phyloP scores from a whole-genome alignment of 2,329 filamentous ascomycete genomes.

The Beauveria pseudobassiana region DNA sequence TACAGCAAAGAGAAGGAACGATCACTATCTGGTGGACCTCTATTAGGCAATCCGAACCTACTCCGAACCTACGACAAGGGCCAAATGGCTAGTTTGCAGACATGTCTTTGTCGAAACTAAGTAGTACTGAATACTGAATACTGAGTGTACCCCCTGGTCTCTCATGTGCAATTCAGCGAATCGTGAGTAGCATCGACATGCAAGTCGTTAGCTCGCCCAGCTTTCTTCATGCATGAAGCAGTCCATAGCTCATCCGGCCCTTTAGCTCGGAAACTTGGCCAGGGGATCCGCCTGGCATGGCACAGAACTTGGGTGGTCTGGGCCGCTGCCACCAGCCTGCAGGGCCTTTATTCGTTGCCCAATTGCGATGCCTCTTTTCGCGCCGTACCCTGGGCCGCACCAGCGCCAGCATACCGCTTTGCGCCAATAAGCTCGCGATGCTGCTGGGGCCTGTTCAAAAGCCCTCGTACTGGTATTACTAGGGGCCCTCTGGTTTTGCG shows the following conservation, averaged over 20 bases:
- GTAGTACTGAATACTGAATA: too few relatives aligned
- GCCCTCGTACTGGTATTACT: not conserved
- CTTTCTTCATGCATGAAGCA: slow-evolving; percentile 1
- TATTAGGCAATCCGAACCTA: slow-evolving; percentile 2
- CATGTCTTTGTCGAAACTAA: not conserved
- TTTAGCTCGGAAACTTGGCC: not conserved
- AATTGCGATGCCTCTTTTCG: slow-evolving; percentile 7
- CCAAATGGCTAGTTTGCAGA: not conserved
- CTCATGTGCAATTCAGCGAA: not conserved
- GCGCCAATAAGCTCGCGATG: slow-evolving; percentile 6
- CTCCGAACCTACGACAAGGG: not conserved
- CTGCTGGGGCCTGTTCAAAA: not conserved
- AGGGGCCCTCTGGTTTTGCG: not conserved
- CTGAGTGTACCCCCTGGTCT: not conserved
- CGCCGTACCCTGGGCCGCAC: slow-evolving; percentile 10
- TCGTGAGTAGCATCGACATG: not conserved
- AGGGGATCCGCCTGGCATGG: not conserved
- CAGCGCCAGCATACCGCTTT: slow-evolving; percentile 6
- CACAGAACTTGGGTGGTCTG: not conserved
- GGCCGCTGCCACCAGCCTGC: not conserved
- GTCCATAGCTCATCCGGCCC: not conserved
- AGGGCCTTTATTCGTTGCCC: not conserved
- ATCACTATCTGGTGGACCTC: not conserved
- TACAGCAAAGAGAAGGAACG: not conserved
- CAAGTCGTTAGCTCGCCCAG: not conserved